Evolutionary conservation across 1,284 basidiomycete species (phyloP), one percentile per base, ranked within the genome.

Genomic region (Ceratobasidium sp.): DNA sequence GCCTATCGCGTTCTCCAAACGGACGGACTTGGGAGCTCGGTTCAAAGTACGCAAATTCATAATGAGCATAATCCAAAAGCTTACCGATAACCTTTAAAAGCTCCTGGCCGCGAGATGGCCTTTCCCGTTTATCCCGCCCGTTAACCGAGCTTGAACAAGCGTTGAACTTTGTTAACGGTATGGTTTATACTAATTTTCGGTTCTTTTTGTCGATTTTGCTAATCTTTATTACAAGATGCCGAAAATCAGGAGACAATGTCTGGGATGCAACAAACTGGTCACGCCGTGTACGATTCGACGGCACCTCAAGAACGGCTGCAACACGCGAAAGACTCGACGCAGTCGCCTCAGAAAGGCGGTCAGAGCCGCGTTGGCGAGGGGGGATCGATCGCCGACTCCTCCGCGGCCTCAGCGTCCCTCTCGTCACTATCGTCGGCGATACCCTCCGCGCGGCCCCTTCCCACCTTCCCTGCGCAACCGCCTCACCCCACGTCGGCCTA

Each of bases 231-330:
- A 11, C 36, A 41, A 11, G 11, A 41, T 41, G 36, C 6, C 11
- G 4, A 11, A 4, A 11, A 11, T 11, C 4, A 41, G 36, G 36
- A 4, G 36, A 31, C 14, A 29, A 19, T 64, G 62, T n/a, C 45
- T 47, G 19, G 47, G 45, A 4, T 64, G 62, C 47, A n/a, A 19
- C 15, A 45, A 27, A 3, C 22, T 31, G 8, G 62, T 51, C 24
- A 19, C 62, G 1, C 27, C 50, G 27, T 17, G 29, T 9, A 64
- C 62, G 6, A 48, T 64, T 48, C 62, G 47, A 44, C 27, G 62
- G 11, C 62, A 64, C 33, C 44, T 64, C 62, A 64, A 64, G 62
- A 45, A 64, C 24, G 47, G 62, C 31, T 64, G 62, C 45, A 29
- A 48, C 44, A 24, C 45, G 27, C 62, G 50, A 63, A 41, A 29